Percentiles rank a stretch among this genome's conserved stretches.
Evolutionary conservation across 139 green algal species (phyloP).

Genomic region (Tetraselmis striata): DNA sequence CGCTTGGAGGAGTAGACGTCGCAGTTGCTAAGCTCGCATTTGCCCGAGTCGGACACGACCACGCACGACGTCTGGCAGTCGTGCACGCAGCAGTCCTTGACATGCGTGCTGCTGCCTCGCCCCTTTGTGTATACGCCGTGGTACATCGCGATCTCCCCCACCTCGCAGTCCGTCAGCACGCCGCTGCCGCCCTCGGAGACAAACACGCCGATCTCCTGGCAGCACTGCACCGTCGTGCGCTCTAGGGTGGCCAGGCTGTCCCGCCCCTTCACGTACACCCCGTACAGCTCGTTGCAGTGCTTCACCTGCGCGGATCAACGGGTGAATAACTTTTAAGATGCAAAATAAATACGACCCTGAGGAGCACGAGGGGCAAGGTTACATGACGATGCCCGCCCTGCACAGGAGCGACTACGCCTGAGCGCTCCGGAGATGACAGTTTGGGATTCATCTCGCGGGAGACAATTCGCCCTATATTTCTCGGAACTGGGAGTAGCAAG

Average conservation of each 20-base stretch:
- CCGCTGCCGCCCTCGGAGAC: background rate
- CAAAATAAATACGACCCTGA: no score
- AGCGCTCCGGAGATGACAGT: no score
- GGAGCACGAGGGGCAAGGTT: no score
- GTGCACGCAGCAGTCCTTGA: background rate
- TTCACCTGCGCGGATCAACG: no score
- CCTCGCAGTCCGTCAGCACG: background rate
- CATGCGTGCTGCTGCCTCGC: background rate
- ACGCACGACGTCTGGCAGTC: background rate
- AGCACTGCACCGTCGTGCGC: background rate
- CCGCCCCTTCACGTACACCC: background rate
- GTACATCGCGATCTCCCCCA: background rate
- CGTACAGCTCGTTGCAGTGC: background rate
- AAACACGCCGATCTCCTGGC: background rate
- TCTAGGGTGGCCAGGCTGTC: background rate
- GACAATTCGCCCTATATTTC: no score
- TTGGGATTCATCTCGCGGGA: no score
- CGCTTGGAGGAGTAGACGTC: background rate
- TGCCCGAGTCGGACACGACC: background rate
- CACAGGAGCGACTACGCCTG: no score
- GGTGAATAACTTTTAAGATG: no score
- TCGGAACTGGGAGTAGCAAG: no score
- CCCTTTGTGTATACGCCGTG: background rate
- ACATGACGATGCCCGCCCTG: no score
- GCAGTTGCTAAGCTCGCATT: background rate